These are phyloP conservation scores for Rosa persica DNA, from an alignment of 306 rosid genomes.

Conservation along the genomic window DNA sequence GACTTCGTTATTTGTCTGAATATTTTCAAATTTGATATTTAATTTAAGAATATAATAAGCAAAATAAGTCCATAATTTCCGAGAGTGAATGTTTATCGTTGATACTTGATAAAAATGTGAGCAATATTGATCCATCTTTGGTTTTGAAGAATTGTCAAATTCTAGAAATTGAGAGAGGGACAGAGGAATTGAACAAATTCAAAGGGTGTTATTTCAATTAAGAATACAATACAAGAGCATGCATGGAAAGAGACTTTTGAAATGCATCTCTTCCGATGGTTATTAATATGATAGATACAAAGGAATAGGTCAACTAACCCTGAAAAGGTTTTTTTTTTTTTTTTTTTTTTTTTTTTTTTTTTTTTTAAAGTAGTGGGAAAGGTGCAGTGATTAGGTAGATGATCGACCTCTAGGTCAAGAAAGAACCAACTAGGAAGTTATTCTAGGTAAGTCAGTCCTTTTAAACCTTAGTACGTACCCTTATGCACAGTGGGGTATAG, in stretches of 20 bases:
- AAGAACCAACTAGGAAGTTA: background rate
- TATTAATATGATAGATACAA: background rate
- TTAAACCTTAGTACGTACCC: background rate
- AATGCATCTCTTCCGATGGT: background rate
- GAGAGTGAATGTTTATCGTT: background rate
- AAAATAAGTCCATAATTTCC: background rate
- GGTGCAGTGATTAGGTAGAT: background rate
- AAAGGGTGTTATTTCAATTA: background rate
- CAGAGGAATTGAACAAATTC: background rate
- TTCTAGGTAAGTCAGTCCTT: slow-evolving; percentile 22
- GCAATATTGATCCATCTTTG: background rate
- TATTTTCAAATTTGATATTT: background rate
- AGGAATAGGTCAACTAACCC: background rate
- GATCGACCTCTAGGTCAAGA: slow-evolving; percentile 4
- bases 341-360: no score
- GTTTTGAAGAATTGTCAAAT: background rate
- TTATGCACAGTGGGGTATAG: background rate
- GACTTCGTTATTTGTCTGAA: no score
- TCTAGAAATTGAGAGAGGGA: background rate
- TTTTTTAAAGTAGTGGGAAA: background rate
- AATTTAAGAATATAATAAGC: background rate
- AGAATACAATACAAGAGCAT: background rate
- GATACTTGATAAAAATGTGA: background rate
- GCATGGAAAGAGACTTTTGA: background rate
- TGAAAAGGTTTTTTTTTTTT: background rate